These are phyloP conservation scores for Clonostachys chloroleuca DNA, from an alignment of 2,329 filamentous ascomycete species.

Conservation along the genomic window DNA sequence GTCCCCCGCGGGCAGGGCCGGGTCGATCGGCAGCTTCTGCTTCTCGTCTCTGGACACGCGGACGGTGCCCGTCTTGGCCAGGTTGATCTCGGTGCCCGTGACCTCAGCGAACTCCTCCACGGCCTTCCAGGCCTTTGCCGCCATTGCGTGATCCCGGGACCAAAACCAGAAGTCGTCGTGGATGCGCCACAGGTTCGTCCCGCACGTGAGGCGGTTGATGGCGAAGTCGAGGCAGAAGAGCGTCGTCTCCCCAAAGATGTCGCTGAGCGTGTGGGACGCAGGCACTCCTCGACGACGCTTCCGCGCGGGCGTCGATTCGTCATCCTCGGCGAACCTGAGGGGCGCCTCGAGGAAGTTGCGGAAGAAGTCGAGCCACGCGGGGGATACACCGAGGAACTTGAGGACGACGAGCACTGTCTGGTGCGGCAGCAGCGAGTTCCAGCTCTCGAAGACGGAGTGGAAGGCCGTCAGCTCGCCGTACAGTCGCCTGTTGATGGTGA, in stretches of 20 bases:
- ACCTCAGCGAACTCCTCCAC: slow-evolving; percentile 48
- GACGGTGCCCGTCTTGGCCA: slow-evolving; percentile 41
- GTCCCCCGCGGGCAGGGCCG: slow-evolving; percentile 37
- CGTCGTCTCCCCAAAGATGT: slow-evolving; percentile 54
- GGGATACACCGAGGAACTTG: slow-evolving; percentile 52
- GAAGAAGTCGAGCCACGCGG: slow-evolving; percentile 56
- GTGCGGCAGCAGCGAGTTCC: slow-evolving; percentile 44
- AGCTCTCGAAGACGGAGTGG: slow-evolving; percentile 39
- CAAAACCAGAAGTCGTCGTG: slow-evolving; percentile 68
- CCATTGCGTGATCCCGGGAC: slow-evolving; percentile 44
- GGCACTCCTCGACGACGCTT: slow-evolving; percentile 53
- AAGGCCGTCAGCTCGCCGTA: slow-evolving; percentile 39
- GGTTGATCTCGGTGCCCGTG: slow-evolving; percentile 54
- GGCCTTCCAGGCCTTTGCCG: slow-evolving; percentile 54
- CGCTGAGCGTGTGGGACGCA: slow-evolving; percentile 53
- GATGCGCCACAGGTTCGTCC: slow-evolving; percentile 53
- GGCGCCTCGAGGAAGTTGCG: slow-evolving; percentile 53
- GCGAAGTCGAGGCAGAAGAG: slow-evolving; percentile 64
- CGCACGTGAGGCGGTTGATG: slow-evolving; percentile 52
- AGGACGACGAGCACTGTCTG: slow-evolving; percentile 52
- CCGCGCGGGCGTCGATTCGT: slow-evolving; percentile 31
- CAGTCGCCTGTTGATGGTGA: slow-evolving; percentile 35
- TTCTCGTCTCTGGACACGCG: slow-evolving; percentile 24
- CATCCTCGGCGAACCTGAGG: slow-evolving; percentile 51
- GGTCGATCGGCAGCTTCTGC: slow-evolving; percentile 12